Percentiles rank a stretch among this genome's conserved stretches.
Evolutionary conservation across 768 basidiomycete genomes (phyloP).

Genomic region (Aureoboletus auriporus): DNA sequence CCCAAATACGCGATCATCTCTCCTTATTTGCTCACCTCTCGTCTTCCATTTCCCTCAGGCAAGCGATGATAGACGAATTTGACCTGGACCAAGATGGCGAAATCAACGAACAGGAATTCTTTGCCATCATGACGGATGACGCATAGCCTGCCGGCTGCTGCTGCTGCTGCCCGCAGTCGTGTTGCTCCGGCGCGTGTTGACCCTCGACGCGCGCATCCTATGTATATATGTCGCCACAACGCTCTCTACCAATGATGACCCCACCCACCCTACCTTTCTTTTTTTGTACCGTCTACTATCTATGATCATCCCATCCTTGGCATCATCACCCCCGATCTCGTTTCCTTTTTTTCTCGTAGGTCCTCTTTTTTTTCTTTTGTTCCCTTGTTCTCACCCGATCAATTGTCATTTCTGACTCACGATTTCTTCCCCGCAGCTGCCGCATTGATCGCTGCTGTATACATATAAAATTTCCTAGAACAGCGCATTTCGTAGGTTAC

Average conservation of each 20-base stretch:
- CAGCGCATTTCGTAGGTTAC: background rate
- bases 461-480: background rate
- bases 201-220: no score
- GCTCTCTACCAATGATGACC: no score
- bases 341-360: slow-evolving; percentile 15
- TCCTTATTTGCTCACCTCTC: slow-evolving; percentile 30
- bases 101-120: slow-evolving; percentile 95
- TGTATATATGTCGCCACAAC: no score
- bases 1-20: slow-evolving; percentile 13
- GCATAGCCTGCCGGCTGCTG: slow-evolving; percentile 35
- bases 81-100: slow-evolving; percentile 98
- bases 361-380: slow-evolving; percentile 7
- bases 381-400: slow-evolving; percentile 16
- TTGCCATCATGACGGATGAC: slow-evolving; percentile 96
- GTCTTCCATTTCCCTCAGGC: slow-evolving; percentile 47
- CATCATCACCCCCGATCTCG: slow-evolving; percentile 19
- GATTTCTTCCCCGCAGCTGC: slow-evolving; percentile 11
- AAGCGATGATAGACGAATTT: slow-evolving; percentile 99
- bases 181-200: background rate
- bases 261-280: no score
- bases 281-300: no score
- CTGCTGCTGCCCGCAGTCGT: no score
- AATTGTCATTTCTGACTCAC: slow-evolving; percentile 12
- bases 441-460: slow-evolving; percentile 22
- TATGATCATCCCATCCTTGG: slow-evolving; percentile 10